These are phyloP conservation scores for Camelina neglecta DNA, from an alignment of 345 rosid genomes.

Conservation along the genomic window DNA sequence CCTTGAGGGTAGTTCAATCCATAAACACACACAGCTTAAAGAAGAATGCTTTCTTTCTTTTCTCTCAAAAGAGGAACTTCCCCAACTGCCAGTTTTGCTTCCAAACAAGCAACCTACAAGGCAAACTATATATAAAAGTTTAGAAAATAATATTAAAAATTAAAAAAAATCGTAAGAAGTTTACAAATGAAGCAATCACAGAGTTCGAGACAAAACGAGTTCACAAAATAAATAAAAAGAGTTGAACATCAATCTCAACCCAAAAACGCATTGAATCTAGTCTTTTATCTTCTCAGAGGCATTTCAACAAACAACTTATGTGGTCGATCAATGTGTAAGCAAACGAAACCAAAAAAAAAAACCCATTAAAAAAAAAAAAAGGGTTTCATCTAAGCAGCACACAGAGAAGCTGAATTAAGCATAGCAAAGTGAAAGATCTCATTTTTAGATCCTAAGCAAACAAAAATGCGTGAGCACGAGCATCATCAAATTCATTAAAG, in stretches of 20 bases:
- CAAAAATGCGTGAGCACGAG: constrained; percentile 25
- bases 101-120: constrained; percentile 64
- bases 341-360: not conserved
- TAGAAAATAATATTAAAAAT: constrained; percentile 19
- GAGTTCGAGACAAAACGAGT: constrained; percentile 55
- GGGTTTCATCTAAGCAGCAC: constrained; percentile 25
- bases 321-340: constrained; percentile 37
- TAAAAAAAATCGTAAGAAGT: constrained; percentile 18
- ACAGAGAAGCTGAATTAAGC: constrained; percentile 41
- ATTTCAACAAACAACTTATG: constrained; percentile 42
- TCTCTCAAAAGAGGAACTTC: constrained; percentile 42
- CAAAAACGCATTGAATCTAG: constrained; percentile 72
- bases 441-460: constrained; percentile 56
- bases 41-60: constrained; percentile 42
- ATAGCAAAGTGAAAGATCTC: constrained; percentile 52
- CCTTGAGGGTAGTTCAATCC: constrained; percentile 57
- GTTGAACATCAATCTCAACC: constrained; percentile 85
- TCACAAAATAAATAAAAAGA: constrained; percentile 39
- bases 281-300: constrained; percentile 45
- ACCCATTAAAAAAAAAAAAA: constrained; percentile 1
- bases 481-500: not conserved
- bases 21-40: constrained; percentile 63
- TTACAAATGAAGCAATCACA: constrained; percentile 53
- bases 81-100: constrained; percentile 53
- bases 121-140: constrained; percentile 34